These are phyloP conservation scores for Inosperma sp. DNA, from an alignment of 768 basidiomycete species.

Conservation along the genomic window DNA sequence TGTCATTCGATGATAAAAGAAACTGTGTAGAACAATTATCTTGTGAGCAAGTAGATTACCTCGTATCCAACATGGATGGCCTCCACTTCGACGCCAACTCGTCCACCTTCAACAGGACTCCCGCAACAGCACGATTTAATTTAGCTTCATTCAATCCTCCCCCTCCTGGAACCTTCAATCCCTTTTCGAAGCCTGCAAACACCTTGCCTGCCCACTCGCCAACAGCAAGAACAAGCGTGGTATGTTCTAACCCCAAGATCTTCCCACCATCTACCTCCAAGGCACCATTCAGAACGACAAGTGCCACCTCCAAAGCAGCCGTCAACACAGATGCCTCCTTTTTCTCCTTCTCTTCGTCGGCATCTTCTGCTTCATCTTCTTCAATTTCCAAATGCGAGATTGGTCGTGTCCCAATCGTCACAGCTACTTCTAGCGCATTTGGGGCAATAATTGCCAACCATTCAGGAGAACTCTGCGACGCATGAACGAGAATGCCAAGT, in stretches of 20 bases:
- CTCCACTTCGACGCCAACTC: constrained; percentile 28
- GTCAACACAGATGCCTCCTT: constrained; percentile 74
- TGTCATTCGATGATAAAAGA: too few relatives aligned
- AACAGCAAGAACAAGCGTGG: constrained; percentile 59
- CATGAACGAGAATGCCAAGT: constrained; percentile 75
- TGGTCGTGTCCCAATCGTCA: constrained; percentile 69
- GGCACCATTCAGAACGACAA: constrained; percentile 72
- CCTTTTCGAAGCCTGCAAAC: constrained; percentile 61
- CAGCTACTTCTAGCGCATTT: constrained; percentile 75
- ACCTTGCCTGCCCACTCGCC: constrained; percentile 80
- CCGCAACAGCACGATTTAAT: constrained; percentile 67
- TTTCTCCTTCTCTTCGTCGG: constrained; percentile 27
- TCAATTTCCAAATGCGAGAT: constrained; percentile 39
- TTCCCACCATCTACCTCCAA: constrained; percentile 75
- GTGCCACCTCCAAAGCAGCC: constrained; percentile 69
- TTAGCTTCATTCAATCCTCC: constrained; percentile 63
- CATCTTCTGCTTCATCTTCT: constrained; percentile 33
- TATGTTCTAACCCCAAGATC: constrained; percentile 70
- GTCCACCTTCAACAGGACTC: constrained; percentile 77
- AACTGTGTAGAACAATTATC: too few relatives aligned
- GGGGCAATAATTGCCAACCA: constrained; percentile 82
- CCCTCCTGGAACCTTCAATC: constrained; percentile 53
- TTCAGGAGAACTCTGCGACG: constrained; percentile 71
- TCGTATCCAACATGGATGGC: constrained; percentile 23
- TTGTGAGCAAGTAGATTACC: too few relatives aligned